Base-by-base conservation (phyloP, 331 rosid genomes). In the Cydonia oblonga region DNA sequence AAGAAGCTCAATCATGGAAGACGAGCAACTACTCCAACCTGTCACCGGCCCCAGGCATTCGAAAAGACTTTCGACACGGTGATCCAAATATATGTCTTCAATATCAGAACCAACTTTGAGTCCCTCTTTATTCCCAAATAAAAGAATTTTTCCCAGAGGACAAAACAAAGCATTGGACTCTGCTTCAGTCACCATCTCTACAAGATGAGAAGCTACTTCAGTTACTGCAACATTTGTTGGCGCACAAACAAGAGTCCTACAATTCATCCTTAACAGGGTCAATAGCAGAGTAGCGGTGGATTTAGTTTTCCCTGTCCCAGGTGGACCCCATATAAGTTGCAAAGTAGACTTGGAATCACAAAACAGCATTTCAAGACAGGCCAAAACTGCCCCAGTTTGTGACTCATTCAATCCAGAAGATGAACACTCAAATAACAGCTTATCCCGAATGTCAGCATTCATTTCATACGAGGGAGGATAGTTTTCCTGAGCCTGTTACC, bases 281-380 rank as follows among this genome's bases (percentile, higher is more conserved):
- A 75, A 73, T 26, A 90, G 83, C 69, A 89, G 78, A 53, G 81
- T 76, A 56, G 76, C 82, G 7, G 75, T 81, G 32, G 86, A 84
- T 70, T 84, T 86, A 14, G 96, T 87, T 82, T 89, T 87, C 5
- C 90, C 92, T 2, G 90, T 85, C 71, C 92, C 96, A 10, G 96
- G 96, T 58, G 92, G 96, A 28, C 96, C 92, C 89, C 92, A 87
- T n/a, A 89, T 87, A 18, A 84, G 80, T 80, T 88, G 80, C 65
- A 88, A 72, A 1, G 79, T 58, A 70, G 77, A 71, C 42, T 77
- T 79, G 23, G 85, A 83, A 64, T 67, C 70, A 73, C 84, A 83
- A 24, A 35, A 75, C 66, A 82, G 56, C 58, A 81, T 84, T 76
- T 79, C 80, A 74, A 85, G 51, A 78, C 85, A 86, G 74, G 84